Conservation (phyloP, 805 yeast genomes). For the Starmerella etchellsii region DNA sequence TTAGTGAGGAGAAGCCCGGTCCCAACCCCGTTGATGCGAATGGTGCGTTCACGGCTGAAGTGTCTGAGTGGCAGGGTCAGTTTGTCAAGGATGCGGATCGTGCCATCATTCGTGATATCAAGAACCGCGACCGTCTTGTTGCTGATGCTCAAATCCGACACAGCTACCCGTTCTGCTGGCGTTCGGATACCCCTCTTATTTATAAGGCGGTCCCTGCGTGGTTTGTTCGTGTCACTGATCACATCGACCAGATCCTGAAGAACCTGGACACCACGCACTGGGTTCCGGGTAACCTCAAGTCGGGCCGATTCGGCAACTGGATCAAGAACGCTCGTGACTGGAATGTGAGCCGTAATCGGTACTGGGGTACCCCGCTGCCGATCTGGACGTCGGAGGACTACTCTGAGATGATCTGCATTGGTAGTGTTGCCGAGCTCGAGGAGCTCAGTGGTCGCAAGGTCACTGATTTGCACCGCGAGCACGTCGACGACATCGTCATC, state of each 20-base stretch:
- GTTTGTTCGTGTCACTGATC: conserved; percentile 84
- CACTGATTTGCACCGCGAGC: conserved; percentile 88
- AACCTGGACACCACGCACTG: conserved; percentile 80
- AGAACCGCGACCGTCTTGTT: conserved; percentile 62
- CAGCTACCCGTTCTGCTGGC: conserved; percentile 99
- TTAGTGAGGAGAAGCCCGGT: conserved; percentile 52
- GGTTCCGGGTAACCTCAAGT: conserved; percentile 87
- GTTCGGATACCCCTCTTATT: conserved; percentile 95
- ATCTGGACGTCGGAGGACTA: conserved; percentile 92
- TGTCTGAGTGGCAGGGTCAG: conserved; percentile 60
- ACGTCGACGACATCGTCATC: conserved; percentile 79
- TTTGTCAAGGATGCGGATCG: conserved; percentile 96
- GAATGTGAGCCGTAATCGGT: conserved; percentile 96
- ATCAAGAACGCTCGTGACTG: conserved; percentile 97
- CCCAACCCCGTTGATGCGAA: conserved; percentile 94
- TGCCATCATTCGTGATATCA: conserved; percentile 70
- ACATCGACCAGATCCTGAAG: conserved; percentile 77
- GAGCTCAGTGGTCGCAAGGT: conserved; percentile 72
- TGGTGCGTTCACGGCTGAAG: conserved; percentile 71
- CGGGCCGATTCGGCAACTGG: conserved; percentile 96
- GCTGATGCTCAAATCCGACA: conserved; percentile 77
- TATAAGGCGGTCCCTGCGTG: conserved; percentile 97
- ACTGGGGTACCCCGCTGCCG: conserved; percentile 99
- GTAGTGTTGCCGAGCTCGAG: conserved; percentile 77
- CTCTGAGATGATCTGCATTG: conserved; percentile 85